These are phyloP conservation scores for Colletotrichum liaoningense DNA, from an alignment of 2,329 filamentous ascomycete genomes.

Conservation along the genomic window DNA sequence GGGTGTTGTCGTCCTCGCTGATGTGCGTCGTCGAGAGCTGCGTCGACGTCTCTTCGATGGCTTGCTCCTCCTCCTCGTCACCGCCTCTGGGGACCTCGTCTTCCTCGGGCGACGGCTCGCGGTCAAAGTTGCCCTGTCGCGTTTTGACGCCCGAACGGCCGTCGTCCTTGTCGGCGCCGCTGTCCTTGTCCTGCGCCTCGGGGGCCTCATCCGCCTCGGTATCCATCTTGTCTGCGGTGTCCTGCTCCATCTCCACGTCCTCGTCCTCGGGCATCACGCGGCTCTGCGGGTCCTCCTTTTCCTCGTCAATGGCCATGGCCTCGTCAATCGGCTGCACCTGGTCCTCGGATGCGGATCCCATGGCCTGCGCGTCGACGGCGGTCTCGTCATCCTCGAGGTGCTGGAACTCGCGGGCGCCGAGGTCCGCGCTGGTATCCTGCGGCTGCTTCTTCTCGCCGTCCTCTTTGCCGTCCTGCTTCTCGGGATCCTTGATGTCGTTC, in stretches of 20 bases:
- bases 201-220: constrained; percentile 42
- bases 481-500: constrained; percentile 78
- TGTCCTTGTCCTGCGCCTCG: constrained; percentile 41
- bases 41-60: constrained; percentile 64
- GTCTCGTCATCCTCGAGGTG: constrained; percentile 88
- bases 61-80: constrained; percentile 60
- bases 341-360: constrained; percentile 89
- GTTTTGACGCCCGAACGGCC: constrained; percentile 70
- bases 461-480: constrained; percentile 62
- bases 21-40: constrained; percentile 82
- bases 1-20: constrained; percentile 50
- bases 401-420: constrained; percentile 87
- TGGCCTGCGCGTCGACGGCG: constrained; percentile 87
- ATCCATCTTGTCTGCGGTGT: constrained; percentile 59
- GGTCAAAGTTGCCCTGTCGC: constrained; percentile 67
- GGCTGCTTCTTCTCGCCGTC: constrained; percentile 60
- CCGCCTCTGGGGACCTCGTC: constrained; percentile 48
- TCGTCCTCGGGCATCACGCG: constrained; percentile 65
- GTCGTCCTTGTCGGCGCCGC: constrained; percentile 57
- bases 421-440: constrained; percentile 71
- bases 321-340: constrained; percentile 89
- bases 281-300: constrained; percentile 63
- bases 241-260: constrained; percentile 57
- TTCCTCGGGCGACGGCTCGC: constrained; percentile 55
- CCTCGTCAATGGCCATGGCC: constrained; percentile 87